These are phyloP conservation scores for Podila epicladia DNA, from an alignment of 192 early-diverging fungal genomes.

Conservation along the genomic window DNA sequence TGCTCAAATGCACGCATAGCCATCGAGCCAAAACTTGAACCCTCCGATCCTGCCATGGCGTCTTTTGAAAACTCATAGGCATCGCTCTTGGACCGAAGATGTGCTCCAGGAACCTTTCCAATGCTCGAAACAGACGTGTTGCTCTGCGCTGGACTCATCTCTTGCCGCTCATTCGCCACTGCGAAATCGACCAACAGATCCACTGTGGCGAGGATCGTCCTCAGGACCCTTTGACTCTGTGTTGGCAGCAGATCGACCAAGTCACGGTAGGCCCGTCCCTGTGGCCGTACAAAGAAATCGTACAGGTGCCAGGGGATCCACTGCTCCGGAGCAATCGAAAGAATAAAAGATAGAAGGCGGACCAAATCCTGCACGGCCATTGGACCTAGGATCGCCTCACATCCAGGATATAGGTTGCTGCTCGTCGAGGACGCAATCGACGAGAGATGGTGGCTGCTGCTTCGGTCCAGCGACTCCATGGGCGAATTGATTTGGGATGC, in stretches of 20 bases:
- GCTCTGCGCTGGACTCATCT: not conserved
- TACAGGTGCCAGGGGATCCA: slow-evolving; percentile 48
- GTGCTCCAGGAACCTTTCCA: not conserved
- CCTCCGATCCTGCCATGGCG: not conserved
- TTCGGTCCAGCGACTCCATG: not conserved
- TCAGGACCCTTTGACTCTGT: slow-evolving; percentile 26
- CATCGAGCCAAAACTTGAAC: not conserved
- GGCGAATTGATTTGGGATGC: not conserved
- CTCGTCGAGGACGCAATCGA: not conserved
- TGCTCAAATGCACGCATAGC: not conserved
- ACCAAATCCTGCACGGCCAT: slow-evolving; percentile 19
- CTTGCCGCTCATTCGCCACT: not conserved
- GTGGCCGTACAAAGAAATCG: slow-evolving; percentile 32
- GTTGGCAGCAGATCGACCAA: slow-evolving; percentile 36
- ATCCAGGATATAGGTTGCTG: not conserved
- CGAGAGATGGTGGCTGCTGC: not conserved
- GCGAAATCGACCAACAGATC: slow-evolving; percentile 27
- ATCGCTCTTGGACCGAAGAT: slow-evolving; percentile 25
- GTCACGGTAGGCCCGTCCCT: slow-evolving; percentile 23
- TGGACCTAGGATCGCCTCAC: slow-evolving; percentile 21
- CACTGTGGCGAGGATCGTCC: slow-evolving; percentile 26
- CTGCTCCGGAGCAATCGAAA: slow-evolving; percentile 28
- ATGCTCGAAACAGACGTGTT: too few relatives aligned
- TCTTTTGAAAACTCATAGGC: not conserved
- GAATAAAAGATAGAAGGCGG: slow-evolving; percentile 3